Conservation (phyloP, 129 eudicot genomes). For the Ambrosia artemisiifolia region DNA sequence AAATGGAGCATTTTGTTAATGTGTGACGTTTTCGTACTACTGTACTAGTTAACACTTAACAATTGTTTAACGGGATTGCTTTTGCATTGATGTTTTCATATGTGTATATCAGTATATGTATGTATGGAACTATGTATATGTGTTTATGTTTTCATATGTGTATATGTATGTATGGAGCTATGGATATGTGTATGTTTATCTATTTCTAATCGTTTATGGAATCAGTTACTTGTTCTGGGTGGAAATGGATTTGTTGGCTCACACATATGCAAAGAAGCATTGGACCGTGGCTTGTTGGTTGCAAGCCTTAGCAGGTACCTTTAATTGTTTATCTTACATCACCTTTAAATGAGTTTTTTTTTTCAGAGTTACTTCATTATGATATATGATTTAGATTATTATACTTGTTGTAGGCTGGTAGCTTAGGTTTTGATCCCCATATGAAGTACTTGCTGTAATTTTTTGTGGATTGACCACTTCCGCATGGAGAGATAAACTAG, state of each 20-base stretch:
- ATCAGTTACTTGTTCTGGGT: conserved; percentile 86
- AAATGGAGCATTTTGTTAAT: not conserved
- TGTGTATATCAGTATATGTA: conserved; percentile 3
- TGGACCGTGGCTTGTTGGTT: conserved; percentile 71
- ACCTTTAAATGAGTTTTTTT: not conserved
- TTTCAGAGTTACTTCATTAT: not conserved
- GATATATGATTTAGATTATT: not conserved
- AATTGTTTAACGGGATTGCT: not conserved
- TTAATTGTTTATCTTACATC: not conserved
- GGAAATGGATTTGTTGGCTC: conserved; percentile 99
- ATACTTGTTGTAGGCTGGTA: not conserved
- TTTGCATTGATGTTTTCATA: not conserved
- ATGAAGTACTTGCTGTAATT: not conserved
- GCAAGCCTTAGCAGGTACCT: conserved; percentile 93
- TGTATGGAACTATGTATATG: not conserved
- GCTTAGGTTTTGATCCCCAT: not conserved
- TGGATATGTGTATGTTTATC: not conserved
- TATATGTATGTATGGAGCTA: not conserved
- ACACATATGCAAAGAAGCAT: conserved; percentile 85
- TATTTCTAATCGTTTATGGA: conserved; percentile 12
- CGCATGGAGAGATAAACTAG: not conserved
- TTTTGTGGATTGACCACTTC: not conserved
- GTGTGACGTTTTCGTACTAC: not conserved
- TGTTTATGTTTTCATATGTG: not conserved
- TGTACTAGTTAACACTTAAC: not conserved